Percentiles rank a stretch among this genome's conserved stretches.
phyloP scores from a whole-genome alignment of 2,329 filamentous ascomycete species.

The Fusarium robinianum region DNA sequence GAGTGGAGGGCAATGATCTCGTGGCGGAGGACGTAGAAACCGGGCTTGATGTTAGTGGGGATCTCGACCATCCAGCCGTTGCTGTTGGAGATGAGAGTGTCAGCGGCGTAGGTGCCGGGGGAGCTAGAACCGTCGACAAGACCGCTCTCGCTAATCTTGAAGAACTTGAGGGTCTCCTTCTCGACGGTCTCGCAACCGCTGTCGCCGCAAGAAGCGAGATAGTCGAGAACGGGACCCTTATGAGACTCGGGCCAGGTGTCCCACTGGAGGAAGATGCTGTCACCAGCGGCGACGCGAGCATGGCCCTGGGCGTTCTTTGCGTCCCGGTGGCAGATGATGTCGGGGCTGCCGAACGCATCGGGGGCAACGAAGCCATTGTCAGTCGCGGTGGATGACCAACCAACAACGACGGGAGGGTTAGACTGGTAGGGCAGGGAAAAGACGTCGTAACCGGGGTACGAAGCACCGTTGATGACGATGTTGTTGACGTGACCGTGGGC shows the following conservation, averaged over 20 bases:
- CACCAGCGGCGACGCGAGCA: slow-evolving; percentile 47
- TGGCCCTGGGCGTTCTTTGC: slow-evolving; percentile 46
- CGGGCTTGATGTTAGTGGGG: slow-evolving; percentile 42
- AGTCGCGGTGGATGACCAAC: slow-evolving; percentile 49
- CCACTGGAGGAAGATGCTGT: slow-evolving; percentile 49
- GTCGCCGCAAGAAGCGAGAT: slow-evolving; percentile 62
- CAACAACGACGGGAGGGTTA: slow-evolving; percentile 35
- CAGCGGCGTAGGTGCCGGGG: slow-evolving; percentile 43
- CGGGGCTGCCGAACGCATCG: slow-evolving; percentile 43
- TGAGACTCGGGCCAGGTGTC: slow-evolving; percentile 50
- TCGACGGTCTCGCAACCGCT: slow-evolving; percentile 60
- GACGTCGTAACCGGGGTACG: slow-evolving; percentile 32
- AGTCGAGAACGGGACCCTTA: slow-evolving; percentile 63
- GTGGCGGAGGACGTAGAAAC: slow-evolving; percentile 55
- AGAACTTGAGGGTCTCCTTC: slow-evolving; percentile 60
- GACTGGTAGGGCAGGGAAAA: slow-evolving; percentile 24
- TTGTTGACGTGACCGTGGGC: slow-evolving; percentile 39
- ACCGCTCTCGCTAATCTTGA: slow-evolving; percentile 67
- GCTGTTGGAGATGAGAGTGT: slow-evolving; percentile 50
- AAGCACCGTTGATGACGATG: slow-evolving; percentile 35
- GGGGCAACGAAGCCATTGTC: slow-evolving; percentile 58
- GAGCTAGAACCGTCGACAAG: slow-evolving; percentile 52
- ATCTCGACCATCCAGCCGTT: slow-evolving; percentile 44
- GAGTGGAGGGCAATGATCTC: slow-evolving; percentile 57
- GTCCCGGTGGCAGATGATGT: slow-evolving; percentile 55